phyloP scores from a whole-genome alignment of 257 asterid species.

The Lithospermum erythrorhizon region DNA sequence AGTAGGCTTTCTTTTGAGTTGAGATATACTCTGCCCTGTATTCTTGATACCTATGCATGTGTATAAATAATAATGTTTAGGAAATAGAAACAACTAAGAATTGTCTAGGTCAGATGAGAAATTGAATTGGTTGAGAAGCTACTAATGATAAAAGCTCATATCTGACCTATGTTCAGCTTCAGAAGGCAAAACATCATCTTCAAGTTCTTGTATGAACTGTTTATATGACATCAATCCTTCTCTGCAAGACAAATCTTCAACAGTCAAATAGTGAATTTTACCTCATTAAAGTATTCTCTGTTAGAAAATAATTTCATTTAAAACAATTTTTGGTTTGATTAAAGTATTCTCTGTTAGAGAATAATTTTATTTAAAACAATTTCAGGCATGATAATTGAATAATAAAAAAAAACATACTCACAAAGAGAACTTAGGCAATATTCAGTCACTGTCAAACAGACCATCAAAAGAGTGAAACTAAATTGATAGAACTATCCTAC shows the following conservation, averaged over 20 bases:
- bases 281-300: neutral
- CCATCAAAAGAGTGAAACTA: no score
- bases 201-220: constrained; percentile 99
- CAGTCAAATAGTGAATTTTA: neutral
- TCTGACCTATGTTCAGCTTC: constrained; percentile 96
- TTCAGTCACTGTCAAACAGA: no score
- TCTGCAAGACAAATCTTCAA: constrained; percentile 25
- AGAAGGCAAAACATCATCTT: constrained; percentile 90
- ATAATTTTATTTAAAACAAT: no score
- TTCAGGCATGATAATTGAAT: neutral
- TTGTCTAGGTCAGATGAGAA: neutral
- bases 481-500: no score
- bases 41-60: constrained; percentile 71
- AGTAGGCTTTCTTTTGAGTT: constrained; percentile 75
- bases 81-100: neutral
- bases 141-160: neutral
- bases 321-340: no score
- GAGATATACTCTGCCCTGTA: constrained; percentile 76
- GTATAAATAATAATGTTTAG: neutral
- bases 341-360: neutral
- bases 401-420: neutral
- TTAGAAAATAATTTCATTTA: neutral
- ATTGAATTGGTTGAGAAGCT: neutral
- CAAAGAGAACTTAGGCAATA: no score
- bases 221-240: constrained; percentile 99